Evolutionary conservation across 2,329 filamentous ascomycete species (phyloP).

Genomic region (Albifimbria verrucaria): DNA sequence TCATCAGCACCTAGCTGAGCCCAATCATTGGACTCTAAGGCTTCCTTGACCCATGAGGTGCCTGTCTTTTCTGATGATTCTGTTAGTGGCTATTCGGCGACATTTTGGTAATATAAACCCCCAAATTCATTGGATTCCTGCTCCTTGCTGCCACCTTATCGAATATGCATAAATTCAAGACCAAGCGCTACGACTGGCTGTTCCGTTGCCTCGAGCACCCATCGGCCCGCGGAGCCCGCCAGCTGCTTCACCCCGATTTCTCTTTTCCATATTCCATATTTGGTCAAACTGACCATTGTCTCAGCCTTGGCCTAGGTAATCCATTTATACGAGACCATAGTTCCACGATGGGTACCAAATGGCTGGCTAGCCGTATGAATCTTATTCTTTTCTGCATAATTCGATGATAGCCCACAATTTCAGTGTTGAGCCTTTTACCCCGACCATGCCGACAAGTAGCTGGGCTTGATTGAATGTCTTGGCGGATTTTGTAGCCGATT

Average conservation of each 20-base stretch:
- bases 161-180: conserved; percentile 60
- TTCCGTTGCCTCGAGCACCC: conserved; percentile 57
- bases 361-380: too few species aligned
- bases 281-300: too few species aligned
- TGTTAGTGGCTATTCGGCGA: conserved; percentile 6
- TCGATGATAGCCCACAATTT: background rate
- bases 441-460: background rate
- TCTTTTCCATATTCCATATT: too few species aligned
- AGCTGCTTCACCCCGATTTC: too few species aligned
- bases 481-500: background rate
- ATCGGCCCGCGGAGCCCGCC: conserved; percentile 52
- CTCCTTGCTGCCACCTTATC: conserved; percentile 24
- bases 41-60: conserved; percentile 56
- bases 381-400: too few species aligned
- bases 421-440: background rate
- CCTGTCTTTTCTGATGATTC: conserved; percentile 51
- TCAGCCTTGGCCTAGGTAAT: too few species aligned
- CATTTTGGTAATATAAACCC: conserved; percentile 34
- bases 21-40: conserved; percentile 66
- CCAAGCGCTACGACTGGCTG: conserved; percentile 53
- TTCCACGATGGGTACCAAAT: too few species aligned
- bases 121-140: conserved; percentile 54
- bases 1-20: conserved; percentile 26
- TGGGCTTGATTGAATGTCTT: background rate
- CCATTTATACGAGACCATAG: too few species aligned